Conservation (phyloP, 495 filamentous ascomycete genomes). For the Xylaria bambusicola region DNA sequence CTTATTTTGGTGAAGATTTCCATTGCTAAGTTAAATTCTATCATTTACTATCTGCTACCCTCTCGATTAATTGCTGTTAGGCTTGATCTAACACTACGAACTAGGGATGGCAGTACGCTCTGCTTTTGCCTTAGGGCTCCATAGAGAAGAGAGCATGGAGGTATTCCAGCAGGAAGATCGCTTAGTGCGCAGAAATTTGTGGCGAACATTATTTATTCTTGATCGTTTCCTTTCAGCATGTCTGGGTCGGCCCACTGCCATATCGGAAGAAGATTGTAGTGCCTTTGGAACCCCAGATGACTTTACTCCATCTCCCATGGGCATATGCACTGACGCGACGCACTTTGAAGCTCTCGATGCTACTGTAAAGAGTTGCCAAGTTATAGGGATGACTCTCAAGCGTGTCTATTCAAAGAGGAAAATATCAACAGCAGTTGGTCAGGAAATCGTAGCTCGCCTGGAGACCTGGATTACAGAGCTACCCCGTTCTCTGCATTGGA, state of each 20-base stretch:
- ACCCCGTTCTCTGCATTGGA: conserved; percentile 48
- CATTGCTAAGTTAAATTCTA: neutral
- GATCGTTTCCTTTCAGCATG: conserved; percentile 62
- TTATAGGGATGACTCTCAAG: conserved; percentile 67
- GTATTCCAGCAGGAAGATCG: conserved; percentile 50
- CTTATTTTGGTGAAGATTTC: conserved; percentile 52
- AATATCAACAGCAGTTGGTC: conserved; percentile 65
- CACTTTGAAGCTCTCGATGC: conserved; percentile 51
- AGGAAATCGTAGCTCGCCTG: conserved; percentile 63
- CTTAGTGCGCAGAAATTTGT: conserved; percentile 53
- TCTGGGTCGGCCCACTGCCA: conserved; percentile 60
- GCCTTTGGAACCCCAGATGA: conserved; percentile 39
- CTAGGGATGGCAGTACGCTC: conserved; percentile 65
- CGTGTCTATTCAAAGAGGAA: conserved; percentile 70
- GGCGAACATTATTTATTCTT: conserved; percentile 62
- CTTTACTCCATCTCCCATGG: conserved; percentile 19
- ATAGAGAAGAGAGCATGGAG: conserved; percentile 61
- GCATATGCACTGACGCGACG: conserved; percentile 18
- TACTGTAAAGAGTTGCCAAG: conserved; percentile 57
- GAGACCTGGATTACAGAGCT: conserved; percentile 52
- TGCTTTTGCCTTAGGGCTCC: conserved; percentile 60
- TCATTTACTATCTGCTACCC: neutral
- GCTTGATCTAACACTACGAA: conserved; percentile 17
- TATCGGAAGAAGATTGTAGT: conserved; percentile 62
- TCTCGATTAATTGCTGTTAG: too few species aligned